Base-by-base conservation (phyloP, 495 filamentous ascomycete species). In the Annulohypoxylon nitens region DNA sequence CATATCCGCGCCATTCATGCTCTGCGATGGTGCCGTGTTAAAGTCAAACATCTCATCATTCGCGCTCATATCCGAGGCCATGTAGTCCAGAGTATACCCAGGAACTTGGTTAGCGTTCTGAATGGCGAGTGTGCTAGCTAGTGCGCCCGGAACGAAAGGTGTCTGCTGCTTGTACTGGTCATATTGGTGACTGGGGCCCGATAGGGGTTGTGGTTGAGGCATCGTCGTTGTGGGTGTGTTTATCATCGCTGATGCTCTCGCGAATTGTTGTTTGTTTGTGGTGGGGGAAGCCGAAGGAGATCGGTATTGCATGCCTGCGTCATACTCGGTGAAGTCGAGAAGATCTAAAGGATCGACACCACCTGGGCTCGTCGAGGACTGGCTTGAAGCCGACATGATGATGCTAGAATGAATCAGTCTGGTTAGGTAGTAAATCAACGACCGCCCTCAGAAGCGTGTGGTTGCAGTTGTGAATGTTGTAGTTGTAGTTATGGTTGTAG, bases 101-200 rank as follows among this genome's bases (percentile, higher is more conserved):
- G 86, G 88, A 58, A 87, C 83, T 66, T 89, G 86, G 6, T 79
- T 70, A 70, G 83, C 86, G 67, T 80, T 83, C 61, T 90, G 84
- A 75, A 92, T 87, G 36, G 90, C 89, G 75, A 92, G 82, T 1
- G 92, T 89, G 67, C 86, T 90, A 43, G 90, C 89, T 69, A 96
- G 78, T 26, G 91, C 93, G 48, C 93, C 93, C 0, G 92, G 89
- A 0, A 95, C 92, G 33, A 97, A 86, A 63, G 93, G 93, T 3
- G 95, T 96, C 81, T 97, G 94, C 77, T 99, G 95, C 80, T 92
- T 91, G 81, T 97, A 93, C 50, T 90, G 89, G 69, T 94, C 91
- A 82, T 99, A 99, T 77, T 95, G 92, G 83, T 97, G 93, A 76
- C 93, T 97, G 8, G 95, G 95, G 18, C 87, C 93, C 48, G 90